Conservation (phyloP, 108 stramenopile species). For the Aureococcus anophagefferens region DNA sequence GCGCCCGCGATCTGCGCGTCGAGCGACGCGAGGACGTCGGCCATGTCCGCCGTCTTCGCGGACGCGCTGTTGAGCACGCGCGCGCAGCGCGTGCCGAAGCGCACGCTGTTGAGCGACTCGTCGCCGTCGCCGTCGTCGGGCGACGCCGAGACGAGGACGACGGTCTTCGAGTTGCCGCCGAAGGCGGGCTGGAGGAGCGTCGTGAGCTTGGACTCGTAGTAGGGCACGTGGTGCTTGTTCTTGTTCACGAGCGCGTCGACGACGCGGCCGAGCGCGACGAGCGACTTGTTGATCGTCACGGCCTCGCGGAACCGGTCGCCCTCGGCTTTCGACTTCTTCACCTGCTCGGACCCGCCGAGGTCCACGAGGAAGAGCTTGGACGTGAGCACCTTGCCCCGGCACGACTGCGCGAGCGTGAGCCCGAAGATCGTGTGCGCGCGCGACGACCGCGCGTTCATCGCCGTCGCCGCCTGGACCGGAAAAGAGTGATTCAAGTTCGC, state of each 20-base stretch:
- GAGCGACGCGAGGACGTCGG: not conserved
- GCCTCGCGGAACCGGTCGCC: constrained; percentile 54
- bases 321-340: constrained; percentile 40
- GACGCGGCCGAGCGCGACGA: constrained; percentile 51
- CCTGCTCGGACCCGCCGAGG: constrained; percentile 57
- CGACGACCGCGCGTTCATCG: constrained; percentile 54
- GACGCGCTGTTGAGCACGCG: constrained; percentile 27
- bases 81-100: constrained; percentile 51
- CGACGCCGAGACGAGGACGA: constrained; percentile 48
- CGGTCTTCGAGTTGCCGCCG: constrained; percentile 51
- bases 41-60: constrained; percentile 10
- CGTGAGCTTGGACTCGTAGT: constrained; percentile 58
- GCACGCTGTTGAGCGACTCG: constrained; percentile 48
- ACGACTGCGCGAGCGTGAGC: constrained; percentile 39
- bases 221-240: constrained; percentile 42
- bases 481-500: too few species aligned
- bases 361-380: constrained; percentile 53
- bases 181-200: constrained; percentile 51
- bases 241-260: constrained; percentile 37
- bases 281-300: constrained; percentile 54
- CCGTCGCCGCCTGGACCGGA: too few species aligned
- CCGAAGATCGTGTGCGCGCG: constrained; percentile 59
- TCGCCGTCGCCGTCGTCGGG: constrained; percentile 39
- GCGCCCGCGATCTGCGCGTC: not conserved
- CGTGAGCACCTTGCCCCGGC: constrained; percentile 22